Conservation (phyloP, 805 yeast species). For the Ogataea haglerorum region DNA sequence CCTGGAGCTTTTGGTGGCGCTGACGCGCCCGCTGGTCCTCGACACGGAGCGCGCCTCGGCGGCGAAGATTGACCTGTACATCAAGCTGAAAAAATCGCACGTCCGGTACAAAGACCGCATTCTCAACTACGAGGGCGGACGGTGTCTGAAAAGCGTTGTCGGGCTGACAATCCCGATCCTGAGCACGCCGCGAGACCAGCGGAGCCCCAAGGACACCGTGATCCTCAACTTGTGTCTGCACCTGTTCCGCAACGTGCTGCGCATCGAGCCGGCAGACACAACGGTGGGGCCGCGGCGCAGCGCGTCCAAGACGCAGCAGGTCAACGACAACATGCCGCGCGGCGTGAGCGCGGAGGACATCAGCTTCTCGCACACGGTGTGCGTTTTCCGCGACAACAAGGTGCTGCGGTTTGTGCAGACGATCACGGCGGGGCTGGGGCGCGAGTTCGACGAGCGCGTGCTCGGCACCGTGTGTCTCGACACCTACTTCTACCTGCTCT, state of each 20-base stretch:
- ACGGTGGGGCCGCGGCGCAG: constrained; percentile 44
- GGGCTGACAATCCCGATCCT: constrained; percentile 65
- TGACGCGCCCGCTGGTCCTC: constrained; percentile 84
- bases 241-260: constrained; percentile 73
- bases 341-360: constrained; percentile 65
- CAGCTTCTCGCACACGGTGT: constrained; percentile 53
- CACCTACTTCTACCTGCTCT: constrained; percentile 58
- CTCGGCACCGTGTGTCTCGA: constrained; percentile 68
- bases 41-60: constrained; percentile 52
- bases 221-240: constrained; percentile 68
- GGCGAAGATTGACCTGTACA: constrained; percentile 54
- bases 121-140: constrained; percentile 54
- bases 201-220: constrained; percentile 69
- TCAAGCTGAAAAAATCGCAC: constrained; percentile 65
- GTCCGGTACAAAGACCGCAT: constrained; percentile 66
- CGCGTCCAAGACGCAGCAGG: constrained; percentile 29
- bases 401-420: constrained; percentile 74
- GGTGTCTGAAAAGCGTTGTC: constrained; percentile 63
- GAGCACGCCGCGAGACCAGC: constrained; percentile 45
- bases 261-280: constrained; percentile 67
- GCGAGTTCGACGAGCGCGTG: constrained; percentile 57
- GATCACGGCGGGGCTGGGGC: constrained; percentile 59
- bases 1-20: constrained; percentile 73
- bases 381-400: constrained; percentile 61
- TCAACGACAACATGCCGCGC: constrained; percentile 46